Evolutionary conservation across 768 basidiomycete genomes (phyloP).

Genomic region (Cystofilobasidium ferigula): DNA sequence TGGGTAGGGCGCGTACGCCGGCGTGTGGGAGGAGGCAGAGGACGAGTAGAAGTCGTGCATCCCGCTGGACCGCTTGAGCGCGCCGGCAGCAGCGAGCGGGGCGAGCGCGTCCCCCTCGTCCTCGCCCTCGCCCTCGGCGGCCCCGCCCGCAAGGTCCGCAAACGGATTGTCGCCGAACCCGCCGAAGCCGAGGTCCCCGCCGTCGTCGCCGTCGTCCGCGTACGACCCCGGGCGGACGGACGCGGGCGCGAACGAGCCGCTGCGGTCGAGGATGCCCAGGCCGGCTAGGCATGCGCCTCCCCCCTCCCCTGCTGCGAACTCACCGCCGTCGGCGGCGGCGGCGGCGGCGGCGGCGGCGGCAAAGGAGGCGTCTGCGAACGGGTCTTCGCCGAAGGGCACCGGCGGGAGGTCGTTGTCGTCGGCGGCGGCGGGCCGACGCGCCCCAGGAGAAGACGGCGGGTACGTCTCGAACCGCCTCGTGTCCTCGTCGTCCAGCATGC

Average conservation of each 20-base stretch:
- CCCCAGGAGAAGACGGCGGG: not conserved
- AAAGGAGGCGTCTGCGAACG: not conserved
- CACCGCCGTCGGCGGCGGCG: too few relatives aligned
- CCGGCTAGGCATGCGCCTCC: constrained; percentile 1
- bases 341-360: not conserved
- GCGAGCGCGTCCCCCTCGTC: too few relatives aligned
- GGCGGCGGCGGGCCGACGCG: not conserved
- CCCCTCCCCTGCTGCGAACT: too few relatives aligned
- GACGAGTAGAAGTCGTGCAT: too few relatives aligned
- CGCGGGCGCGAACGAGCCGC: constrained; percentile 5
- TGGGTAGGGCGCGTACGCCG: too few relatives aligned
- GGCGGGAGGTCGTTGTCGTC: not conserved
- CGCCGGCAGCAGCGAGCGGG: too few relatives aligned
- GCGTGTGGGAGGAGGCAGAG: too few relatives aligned
- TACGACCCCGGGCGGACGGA: not conserved
- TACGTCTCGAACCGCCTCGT: constrained; percentile 18
- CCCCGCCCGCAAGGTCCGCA: not conserved
- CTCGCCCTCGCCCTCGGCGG: not conserved
- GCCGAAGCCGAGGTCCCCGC: not conserved
- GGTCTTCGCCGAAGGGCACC: not conserved
- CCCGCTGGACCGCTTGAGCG: too few relatives aligned
- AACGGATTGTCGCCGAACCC: too few relatives aligned
- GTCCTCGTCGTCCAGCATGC: constrained; percentile 25
- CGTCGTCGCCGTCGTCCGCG: constrained; percentile 2
- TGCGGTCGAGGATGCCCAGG: constrained; percentile 3